These are phyloP conservation scores for Tulasnella sp. DNA, from an alignment of 768 basidiomycete species.

Conservation along the genomic window DNA sequence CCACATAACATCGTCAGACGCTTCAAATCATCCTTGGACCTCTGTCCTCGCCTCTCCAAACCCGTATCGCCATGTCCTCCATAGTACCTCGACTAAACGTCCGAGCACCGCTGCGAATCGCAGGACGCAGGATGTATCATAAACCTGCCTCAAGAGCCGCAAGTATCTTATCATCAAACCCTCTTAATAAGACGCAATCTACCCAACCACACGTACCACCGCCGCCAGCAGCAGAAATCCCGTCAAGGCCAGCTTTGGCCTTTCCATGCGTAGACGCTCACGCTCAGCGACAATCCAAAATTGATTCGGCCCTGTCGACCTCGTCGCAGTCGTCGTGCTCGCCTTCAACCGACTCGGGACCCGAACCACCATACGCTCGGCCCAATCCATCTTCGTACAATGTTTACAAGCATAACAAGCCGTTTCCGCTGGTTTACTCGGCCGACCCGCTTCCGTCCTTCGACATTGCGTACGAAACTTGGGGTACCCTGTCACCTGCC, in stretches of 20 bases:
- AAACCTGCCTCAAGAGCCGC: background rate
- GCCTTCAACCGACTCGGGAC: conserved; percentile 40
- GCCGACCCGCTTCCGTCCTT: conserved; percentile 47
- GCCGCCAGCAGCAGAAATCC: background rate
- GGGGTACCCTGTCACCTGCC: conserved; percentile 74
- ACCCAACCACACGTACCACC: background rate
- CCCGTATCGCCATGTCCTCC: background rate
- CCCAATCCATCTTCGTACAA: conserved; percentile 66
- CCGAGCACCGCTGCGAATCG: background rate
- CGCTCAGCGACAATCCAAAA: conserved; percentile 50
- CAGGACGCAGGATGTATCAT: background rate
- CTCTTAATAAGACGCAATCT: background rate
- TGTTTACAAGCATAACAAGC: conserved; percentile 47
- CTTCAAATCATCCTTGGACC: background rate
- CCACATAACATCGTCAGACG: background rate
- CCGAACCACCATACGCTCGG: conserved; percentile 73
- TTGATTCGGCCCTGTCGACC: conserved; percentile 27
- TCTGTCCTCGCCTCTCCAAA: background rate
- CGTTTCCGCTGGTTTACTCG: conserved; percentile 58
- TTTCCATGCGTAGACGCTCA: conserved; percentile 81
- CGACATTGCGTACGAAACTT: conserved; percentile 94
- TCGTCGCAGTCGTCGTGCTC: background rate
- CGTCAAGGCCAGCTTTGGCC: background rate
- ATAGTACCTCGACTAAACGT: background rate
- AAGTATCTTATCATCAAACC: background rate